Percentiles rank a stretch among this genome's conserved stretches.
Conservation (phyloP, 768 basidiomycete species). For the Roridomyces roridus region DNA sequence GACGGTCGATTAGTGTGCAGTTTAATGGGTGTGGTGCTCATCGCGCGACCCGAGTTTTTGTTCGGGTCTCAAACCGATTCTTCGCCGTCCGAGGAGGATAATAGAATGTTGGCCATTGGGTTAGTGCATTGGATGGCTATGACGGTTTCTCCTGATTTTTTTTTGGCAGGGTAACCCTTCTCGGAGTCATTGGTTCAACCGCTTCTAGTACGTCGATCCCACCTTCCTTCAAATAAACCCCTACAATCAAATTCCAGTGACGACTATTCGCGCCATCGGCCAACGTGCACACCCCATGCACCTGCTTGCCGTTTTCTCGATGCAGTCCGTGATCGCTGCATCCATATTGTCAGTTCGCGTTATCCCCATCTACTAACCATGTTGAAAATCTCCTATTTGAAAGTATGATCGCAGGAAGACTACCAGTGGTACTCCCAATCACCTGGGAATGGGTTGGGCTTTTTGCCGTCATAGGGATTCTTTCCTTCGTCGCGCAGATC, state of each 20-base stretch:
- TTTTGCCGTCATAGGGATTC: slow-evolving; percentile 55
- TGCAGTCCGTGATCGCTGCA: slow-evolving; percentile 54
- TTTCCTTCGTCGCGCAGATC: slow-evolving; percentile 61
- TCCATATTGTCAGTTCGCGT: slow-evolving; percentile 36
- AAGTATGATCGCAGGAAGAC: slow-evolving; percentile 51
- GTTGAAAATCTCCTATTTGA: not conserved
- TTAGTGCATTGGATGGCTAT: slow-evolving; percentile 32
- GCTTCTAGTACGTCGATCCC: slow-evolving; percentile 63
- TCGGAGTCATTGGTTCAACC: slow-evolving; percentile 70
- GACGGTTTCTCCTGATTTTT: not conserved
- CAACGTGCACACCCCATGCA: slow-evolving; percentile 80
- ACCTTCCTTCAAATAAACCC: not conserved
- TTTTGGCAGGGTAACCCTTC: slow-evolving; percentile 57
- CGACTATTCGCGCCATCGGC: slow-evolving; percentile 67
- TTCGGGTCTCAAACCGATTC: slow-evolving; percentile 55
- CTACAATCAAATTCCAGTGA: slow-evolving; percentile 33
- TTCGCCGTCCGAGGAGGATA: slow-evolving; percentile 37
- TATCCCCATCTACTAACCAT: not conserved
- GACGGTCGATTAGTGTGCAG: slow-evolving; percentile 56
- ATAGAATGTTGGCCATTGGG: slow-evolving; percentile 67
- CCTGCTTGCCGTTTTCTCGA: slow-evolving; percentile 68
- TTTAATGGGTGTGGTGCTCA: slow-evolving; percentile 78
- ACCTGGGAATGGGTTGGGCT: slow-evolving; percentile 50
- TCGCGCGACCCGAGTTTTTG: slow-evolving; percentile 78
- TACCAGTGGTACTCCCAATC: slow-evolving; percentile 53